These are phyloP conservation scores for Gossypium schwendimanii DNA, from an alignment of 441 rosid species.

Conservation along the genomic window DNA sequence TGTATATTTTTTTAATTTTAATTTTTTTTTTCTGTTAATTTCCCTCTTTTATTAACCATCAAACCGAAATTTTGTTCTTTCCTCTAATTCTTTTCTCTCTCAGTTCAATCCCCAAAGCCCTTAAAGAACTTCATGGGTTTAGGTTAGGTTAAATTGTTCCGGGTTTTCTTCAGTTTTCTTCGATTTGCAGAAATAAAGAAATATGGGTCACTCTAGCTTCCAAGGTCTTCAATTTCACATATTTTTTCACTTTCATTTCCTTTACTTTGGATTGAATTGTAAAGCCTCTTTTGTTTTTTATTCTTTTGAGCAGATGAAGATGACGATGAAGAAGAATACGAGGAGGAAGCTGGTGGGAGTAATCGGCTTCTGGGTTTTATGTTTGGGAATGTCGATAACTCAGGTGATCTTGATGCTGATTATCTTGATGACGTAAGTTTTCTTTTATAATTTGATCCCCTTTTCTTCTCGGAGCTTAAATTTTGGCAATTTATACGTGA, in stretches of 20 bases:
- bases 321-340: constrained; percentile 49
- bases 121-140: not conserved
- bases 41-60: constrained; percentile 1
- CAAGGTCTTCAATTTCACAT: constrained; percentile 5
- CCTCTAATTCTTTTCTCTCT: not conserved
- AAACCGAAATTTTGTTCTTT: not conserved
- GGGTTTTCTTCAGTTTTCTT: constrained; percentile 1
- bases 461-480: not conserved
- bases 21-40: not conserved
- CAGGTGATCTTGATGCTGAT: constrained; percentile 95
- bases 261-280: constrained; percentile 1
- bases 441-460: not conserved
- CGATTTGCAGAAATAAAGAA: not conserved
- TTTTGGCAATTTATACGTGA: not conserved
- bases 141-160: constrained; percentile 11
- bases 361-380: constrained; percentile 80
- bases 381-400: constrained; percentile 89
- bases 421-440: constrained; percentile 84
- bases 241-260: not conserved
- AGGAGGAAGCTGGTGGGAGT: constrained; percentile 37
- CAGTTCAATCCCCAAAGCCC: constrained; percentile 4
- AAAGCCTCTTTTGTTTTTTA: not conserved
- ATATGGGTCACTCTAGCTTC: constrained; percentile 17
- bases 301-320: constrained; percentile 58
- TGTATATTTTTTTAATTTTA: not conserved